phyloP scores from a whole-genome alignment of 192 early-diverging fungal genomes.

The Coemansia asiatica region DNA sequence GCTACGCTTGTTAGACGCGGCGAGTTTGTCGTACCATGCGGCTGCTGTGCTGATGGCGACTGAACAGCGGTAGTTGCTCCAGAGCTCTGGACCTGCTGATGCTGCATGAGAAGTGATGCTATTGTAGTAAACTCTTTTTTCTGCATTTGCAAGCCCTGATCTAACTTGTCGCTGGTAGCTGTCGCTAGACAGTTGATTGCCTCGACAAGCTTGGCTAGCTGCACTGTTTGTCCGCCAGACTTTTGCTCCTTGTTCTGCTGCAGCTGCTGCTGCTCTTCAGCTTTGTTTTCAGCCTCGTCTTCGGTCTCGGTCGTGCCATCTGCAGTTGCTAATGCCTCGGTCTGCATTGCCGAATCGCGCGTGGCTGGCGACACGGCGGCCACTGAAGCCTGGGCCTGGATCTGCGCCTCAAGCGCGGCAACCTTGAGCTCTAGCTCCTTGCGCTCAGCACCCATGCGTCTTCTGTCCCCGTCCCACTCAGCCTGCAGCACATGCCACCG shows the following conservation, averaged over 20 bases:
- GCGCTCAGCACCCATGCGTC: slow-evolving; percentile 20
- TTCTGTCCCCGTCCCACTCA: slow-evolving; percentile 35
- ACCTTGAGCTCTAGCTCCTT: slow-evolving; percentile 20
- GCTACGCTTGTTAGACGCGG: slow-evolving; percentile 32
- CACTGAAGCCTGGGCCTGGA: slow-evolving; percentile 13
- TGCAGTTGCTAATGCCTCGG: slow-evolving; percentile 1
- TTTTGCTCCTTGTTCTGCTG: slow-evolving; percentile 23
- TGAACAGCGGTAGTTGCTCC: slow-evolving; percentile 6
- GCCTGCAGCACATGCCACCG: slow-evolving; percentile 21
- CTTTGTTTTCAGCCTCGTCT: background rate
- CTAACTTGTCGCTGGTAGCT: slow-evolving; percentile 14
- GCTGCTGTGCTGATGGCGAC: slow-evolving; percentile 5
- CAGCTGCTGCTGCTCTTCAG: slow-evolving; percentile 1
- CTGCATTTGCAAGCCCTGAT: slow-evolving; percentile 30
- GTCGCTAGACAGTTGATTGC: slow-evolving; percentile 27
- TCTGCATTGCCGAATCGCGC: slow-evolving; percentile 43
- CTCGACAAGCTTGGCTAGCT: slow-evolving; percentile 21
- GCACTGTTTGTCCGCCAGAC: slow-evolving; percentile 25
- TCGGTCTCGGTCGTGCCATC: slow-evolving; percentile 9
- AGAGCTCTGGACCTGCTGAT: slow-evolving; percentile 6
- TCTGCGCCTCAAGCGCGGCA: slow-evolving; percentile 21
- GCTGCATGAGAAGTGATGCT: slow-evolving; percentile 11
- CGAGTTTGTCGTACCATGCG: slow-evolving; percentile 10
- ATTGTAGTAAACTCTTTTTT: slow-evolving; percentile 28
- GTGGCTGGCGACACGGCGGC: slow-evolving; percentile 15